Evolutionary conservation across 306 rosid genomes (phyloP), one percentile per base, ranked within the genome.

Genomic region (Malus sylvestris): DNA sequence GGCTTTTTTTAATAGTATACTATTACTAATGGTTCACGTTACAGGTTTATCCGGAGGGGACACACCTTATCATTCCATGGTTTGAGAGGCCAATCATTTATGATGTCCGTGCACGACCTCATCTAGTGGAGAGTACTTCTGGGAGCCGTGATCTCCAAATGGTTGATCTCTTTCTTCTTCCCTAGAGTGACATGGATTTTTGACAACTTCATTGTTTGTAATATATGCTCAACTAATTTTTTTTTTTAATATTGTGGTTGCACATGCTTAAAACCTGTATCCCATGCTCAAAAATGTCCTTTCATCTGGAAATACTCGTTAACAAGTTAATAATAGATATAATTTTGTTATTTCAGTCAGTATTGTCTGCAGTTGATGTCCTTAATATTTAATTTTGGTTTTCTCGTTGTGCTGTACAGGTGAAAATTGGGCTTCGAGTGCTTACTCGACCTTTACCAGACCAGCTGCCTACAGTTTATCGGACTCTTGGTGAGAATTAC

Each of bases 131-230:
- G 89, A 91, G 97, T 74, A 87, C 96, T 13, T 89, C 98, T 14
- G 97, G 97, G n/a, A 94, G 98, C 73, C 96, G 91, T 77, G 98
- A 94, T 70, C 95, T 94, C 52, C 97, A 94, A 80, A 94, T 91
- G 98, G 97, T 91, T 55, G 69, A 61, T 81, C 5, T 42, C 61
- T 71, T 73, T 58, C 2, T 27, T 52, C 63, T 38, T 49, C 64
- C 5, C 33, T 62, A 40, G 20, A 22, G 4, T 35, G 49, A 23
- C 22, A 32, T 4, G 32, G 29, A 45, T 9, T 64, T 11, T 63
- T 40, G 12, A 1, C 29, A 13, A 27, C 22, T n/a, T 38, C 44
- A 12, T 22, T 15, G 16, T 53, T 22, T 20, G 4, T n/a, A 11
- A 32, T 30, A n/a, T 65, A 8, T 72, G 33, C 29, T 27, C 65